Percentiles rank a stretch among this genome's conserved stretches.
phyloP scores from a whole-genome alignment of 1,284 basidiomycete genomes.

The Bjerkandera adusta region DNA sequence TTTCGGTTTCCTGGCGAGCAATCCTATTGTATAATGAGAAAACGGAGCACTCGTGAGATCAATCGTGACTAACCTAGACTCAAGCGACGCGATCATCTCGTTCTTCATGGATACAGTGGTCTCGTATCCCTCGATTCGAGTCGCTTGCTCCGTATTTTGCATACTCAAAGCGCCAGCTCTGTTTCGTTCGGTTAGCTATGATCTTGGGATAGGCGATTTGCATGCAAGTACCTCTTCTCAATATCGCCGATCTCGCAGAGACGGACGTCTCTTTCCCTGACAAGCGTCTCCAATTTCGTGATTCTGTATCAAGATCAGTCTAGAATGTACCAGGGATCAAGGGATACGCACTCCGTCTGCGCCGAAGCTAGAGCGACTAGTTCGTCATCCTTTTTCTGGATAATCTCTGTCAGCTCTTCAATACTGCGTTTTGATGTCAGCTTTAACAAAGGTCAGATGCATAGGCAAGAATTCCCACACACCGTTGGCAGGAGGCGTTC shows the following conservation, averaged over 20 bases:
- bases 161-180: too few relatives aligned
- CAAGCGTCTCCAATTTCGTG: slow-evolving; percentile 4
- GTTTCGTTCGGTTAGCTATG: neutral
- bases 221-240: slow-evolving; percentile 15
- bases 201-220: neutral
- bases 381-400: slow-evolving; percentile 20
- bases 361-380: slow-evolving; percentile 15
- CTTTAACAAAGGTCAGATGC: neutral
- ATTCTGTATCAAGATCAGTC: slow-evolving; percentile 3
- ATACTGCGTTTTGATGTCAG: slow-evolving; percentile 14
- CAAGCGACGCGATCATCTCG: slow-evolving; percentile 7
- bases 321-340: neutral
- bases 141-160: slow-evolving; percentile 2
- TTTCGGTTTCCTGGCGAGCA: too few relatives aligned
- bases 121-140: slow-evolving; percentile 6
- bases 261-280: slow-evolving; percentile 17
- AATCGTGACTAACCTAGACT: too few relatives aligned
- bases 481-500: slow-evolving; percentile 24
- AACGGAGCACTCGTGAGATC: too few relatives aligned
- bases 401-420: slow-evolving; percentile 10
- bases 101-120: slow-evolving; percentile 18
- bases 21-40: too few relatives aligned
- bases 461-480: too few relatives aligned
- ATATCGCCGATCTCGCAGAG: slow-evolving; percentile 13
- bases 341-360: slow-evolving; percentile 18